Conservation (phyloP, 768 basidiomycete species). For the Rhizopogon rudus region DNA sequence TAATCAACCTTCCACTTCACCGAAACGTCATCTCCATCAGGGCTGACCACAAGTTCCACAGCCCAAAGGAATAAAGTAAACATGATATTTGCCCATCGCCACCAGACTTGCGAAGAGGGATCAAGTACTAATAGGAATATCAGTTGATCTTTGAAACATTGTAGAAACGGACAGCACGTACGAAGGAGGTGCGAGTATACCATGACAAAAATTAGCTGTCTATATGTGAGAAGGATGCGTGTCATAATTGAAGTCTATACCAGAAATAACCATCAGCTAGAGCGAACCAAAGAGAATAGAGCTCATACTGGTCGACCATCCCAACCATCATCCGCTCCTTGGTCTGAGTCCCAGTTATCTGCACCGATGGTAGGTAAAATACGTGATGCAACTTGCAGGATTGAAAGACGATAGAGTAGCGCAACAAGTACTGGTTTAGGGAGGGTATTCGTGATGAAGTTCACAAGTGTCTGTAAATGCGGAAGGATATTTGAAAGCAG, state of each 20-base stretch:
- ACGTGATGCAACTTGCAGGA: slow-evolving; percentile 76
- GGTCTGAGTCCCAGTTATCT: slow-evolving; percentile 72
- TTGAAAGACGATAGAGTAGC: slow-evolving; percentile 72
- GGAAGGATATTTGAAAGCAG: slow-evolving; percentile 76
- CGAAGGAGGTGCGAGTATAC: slow-evolving; percentile 84
- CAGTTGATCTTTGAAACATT: not conserved
- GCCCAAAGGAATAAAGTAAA: slow-evolving; percentile 83
- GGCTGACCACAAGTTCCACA: slow-evolving; percentile 72
- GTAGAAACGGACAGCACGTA: slow-evolving; percentile 33
- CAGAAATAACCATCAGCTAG: not conserved
- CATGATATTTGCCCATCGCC: slow-evolving; percentile 89
- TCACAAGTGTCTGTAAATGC: slow-evolving; percentile 72
- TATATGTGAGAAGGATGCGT: slow-evolving; percentile 71
- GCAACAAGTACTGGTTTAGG: slow-evolving; percentile 82
- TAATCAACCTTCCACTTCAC: slow-evolving; percentile 77
- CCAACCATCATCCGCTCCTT: slow-evolving; percentile 57
- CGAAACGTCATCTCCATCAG: slow-evolving; percentile 62
- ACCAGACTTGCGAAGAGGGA: slow-evolving; percentile 89
- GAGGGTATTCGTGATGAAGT: slow-evolving; percentile 80
- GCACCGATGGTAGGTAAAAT: slow-evolving; percentile 83
- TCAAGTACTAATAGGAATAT: slow-evolving; percentile 60
- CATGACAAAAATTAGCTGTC: slow-evolving; percentile 79
- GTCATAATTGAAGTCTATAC: slow-evolving; percentile 77
- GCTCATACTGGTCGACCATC: slow-evolving; percentile 61
- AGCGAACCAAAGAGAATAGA: not conserved